A percentile compares a stretch with the other conserved stretches of the same genome.
These are phyloP conservation scores for Aegilops longissima DNA, from an alignment of 176 grass and related monocot genomes.

Conservation along the genomic window DNA sequence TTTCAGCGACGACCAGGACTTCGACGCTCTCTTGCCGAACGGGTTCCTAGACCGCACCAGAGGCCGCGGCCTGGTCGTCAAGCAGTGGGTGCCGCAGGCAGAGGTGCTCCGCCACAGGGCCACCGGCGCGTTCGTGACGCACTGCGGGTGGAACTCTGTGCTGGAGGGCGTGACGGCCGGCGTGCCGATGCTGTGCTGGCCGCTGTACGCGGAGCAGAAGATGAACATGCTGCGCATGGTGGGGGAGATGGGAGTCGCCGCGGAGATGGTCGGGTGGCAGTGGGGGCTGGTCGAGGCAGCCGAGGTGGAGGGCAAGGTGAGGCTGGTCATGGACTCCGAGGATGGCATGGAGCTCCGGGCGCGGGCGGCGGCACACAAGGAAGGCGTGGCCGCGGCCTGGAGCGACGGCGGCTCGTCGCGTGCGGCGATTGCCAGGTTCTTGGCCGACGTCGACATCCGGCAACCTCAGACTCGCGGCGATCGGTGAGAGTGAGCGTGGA, in stretches of 20 bases:
- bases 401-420: not conserved
- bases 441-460: not conserved
- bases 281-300: not conserved
- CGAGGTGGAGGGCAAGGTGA: constrained; percentile 22
- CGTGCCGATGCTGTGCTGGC: constrained; percentile 48
- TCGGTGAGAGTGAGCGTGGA: too few relatives aligned
- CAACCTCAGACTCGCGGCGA: not conserved
- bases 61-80: constrained; percentile 1
- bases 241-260: constrained; percentile 25
- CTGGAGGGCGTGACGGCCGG: constrained; percentile 26
- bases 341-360: not conserved
- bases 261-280: constrained; percentile 13
- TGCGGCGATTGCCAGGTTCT: not conserved
- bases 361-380: not conserved
- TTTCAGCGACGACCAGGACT: not conserved
- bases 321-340: constrained; percentile 16
- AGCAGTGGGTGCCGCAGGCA: constrained; percentile 47
- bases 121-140: constrained; percentile 35
- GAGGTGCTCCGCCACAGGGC: constrained; percentile 40
- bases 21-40: not conserved
- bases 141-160: constrained; percentile 47
- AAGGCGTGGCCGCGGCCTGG: not conserved
- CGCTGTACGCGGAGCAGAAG: constrained; percentile 39
- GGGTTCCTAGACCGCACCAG: constrained; percentile 37
- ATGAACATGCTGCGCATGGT: constrained; percentile 38